Percentiles rank a stretch among this genome's conserved stretches.
phyloP scores from a whole-genome alignment of 23 red algal species.

The Pyropia haitanensis region DNA sequence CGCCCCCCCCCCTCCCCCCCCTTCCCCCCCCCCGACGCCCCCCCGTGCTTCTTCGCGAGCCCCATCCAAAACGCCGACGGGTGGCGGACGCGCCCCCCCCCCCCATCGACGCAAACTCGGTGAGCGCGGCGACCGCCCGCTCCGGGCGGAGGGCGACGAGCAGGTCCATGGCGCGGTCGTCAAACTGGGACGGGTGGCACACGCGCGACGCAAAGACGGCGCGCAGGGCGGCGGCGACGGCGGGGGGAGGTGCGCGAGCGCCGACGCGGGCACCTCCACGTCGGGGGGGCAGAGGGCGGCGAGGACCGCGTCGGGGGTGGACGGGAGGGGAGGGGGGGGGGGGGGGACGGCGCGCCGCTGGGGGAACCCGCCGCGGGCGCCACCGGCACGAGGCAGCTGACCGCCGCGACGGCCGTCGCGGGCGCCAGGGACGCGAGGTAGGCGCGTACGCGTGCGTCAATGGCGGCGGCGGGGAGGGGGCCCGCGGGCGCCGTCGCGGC shows the following conservation, averaged over 20 bases:
- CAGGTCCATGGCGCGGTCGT: constrained; percentile 87
- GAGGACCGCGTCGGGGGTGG: too few relatives aligned
- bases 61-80: constrained; percentile 92
- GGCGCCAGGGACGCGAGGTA: too few relatives aligned
- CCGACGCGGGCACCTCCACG: constrained; percentile 34
- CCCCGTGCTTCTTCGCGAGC: constrained; percentile 40
- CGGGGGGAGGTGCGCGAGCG: constrained; percentile 62
- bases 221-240: constrained; percentile 58
- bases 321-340: too few relatives aligned
- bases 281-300: too few relatives aligned
- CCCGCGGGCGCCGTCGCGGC: too few relatives aligned
- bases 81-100: constrained; percentile 56
- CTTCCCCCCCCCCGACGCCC: not conserved
- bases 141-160: constrained; percentile 43
- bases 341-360: too few relatives aligned
- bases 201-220: constrained; percentile 67
- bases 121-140: constrained; percentile 62
- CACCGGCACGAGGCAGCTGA: too few relatives aligned
- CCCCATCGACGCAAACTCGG: constrained; percentile 80
- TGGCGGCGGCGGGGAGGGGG: too few relatives aligned
- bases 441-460: too few relatives aligned
- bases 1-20: too few relatives aligned
- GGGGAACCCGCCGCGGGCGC: too few relatives aligned
- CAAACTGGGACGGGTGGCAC: constrained; percentile 80
- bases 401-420: too few relatives aligned